Evolutionary conservation across 495 filamentous ascomycete species (phyloP), one percentile per base, ranked within the genome.

Genomic region (Cetradonia linearis): DNA sequence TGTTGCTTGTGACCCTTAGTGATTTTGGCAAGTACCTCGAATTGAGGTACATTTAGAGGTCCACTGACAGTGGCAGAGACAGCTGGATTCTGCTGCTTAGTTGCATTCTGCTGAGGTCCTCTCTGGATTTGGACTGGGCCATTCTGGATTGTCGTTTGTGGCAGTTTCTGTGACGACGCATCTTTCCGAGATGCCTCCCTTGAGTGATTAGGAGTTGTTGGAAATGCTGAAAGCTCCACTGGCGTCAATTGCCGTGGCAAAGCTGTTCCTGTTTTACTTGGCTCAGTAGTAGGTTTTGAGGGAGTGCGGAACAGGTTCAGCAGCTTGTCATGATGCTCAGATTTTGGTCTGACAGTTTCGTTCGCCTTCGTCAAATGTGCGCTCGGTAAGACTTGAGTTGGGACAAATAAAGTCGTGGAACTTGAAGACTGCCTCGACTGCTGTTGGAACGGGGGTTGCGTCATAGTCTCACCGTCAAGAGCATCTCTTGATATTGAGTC

Each of bases 21-120:
- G 3, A 23, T 25, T 34, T 61, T 60, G 11, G 60, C 55, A 50
- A 66, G 48, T 58, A 66, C 63, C 2, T 79, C 76, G 63, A 77
- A 77, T 48, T 82, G 73, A 14, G 78, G 77, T 28, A 68, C 71
- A 55, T 76, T 77, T 38, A 80, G 63, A 3, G 78, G 78, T 0
- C 79, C 77, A 40, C 75, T 73, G 5, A 79, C 71, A n/a, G 80
- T 81, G 2, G 76, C 78, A 16, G 78, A 76, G 6, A 68, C 64
- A 18, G 64, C 56, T 18, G 54, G 34, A 7, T 63, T 64, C 54
- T 66, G 20, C 49, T 44, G 34, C 34, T 42, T 61, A 33, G 44
- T 30, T 34, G 44, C 30, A 16, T 52, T 49, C 28, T 44, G 40
- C 38, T 47, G 34, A 25, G 48, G 55, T 5, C 40, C 30, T 25